Evolutionary conservation across 176 grass and related monocot species (phyloP), one percentile per base, ranked within the genome.

Genomic region (Olyra latifolia): DNA sequence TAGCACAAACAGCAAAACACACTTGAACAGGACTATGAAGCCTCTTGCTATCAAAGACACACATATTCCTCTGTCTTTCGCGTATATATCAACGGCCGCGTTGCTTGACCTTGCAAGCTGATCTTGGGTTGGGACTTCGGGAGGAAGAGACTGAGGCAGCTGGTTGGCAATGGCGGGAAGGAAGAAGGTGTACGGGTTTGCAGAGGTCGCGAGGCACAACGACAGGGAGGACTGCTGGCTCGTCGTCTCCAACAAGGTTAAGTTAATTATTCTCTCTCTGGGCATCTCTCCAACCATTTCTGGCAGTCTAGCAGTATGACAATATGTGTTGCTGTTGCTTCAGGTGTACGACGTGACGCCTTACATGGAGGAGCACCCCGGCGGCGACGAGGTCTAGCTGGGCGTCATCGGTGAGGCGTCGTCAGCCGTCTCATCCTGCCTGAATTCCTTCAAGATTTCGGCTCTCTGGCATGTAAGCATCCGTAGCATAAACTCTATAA

Each of bases 311-410:
- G 32, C 32, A 2, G 32, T 35, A 4, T 35, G 32, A 4, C 32
- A 35, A 2, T 4, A 35, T 1, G 1, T 35, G 32, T 4, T 35
- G 2, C n/a, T 63, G 60, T 35, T 38, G 60, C 27, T 63, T 64
- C 44, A 85, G 87, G 82, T 85, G 63, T 89, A 75, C 50, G 83
- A 90, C 86, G 66, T 90, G 35, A 86, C 79, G 12, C 41, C 59
- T 78, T 90, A 83, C 64, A 86, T 86, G 88, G 79, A 90, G 39
- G 88, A 86, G 58, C 88, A 90, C 79, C 88, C 83, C 4, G 88
- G 88, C 7, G 88, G 88, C 24, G 88, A 90, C 77, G 88, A 86
- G 28, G 83, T 90, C 49, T 59, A 86, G 71, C 41, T 90, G 58
- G 83, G 73, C 5, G 50, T 20, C 19, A n/a, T 16, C 5, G 50